Percentiles rank a stretch among this genome's conserved stretches.
Evolutionary conservation across 805 yeast genomes (phyloP).

Genomic region (Yarrowia sp.): DNA sequence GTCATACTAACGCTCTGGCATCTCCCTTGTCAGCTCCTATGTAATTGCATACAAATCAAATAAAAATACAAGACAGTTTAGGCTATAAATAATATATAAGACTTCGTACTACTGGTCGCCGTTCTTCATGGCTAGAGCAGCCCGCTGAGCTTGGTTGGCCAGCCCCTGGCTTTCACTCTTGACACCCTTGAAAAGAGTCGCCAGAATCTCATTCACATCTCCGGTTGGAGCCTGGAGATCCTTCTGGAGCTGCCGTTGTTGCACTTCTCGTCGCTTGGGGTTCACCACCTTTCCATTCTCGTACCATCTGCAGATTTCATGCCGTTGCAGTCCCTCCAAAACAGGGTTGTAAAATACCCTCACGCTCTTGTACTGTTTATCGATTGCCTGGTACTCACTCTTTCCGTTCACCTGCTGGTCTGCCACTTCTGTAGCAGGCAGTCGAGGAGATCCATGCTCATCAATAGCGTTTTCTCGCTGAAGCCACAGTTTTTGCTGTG

Average conservation of each 20-base stretch:
- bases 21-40: conserved; percentile 6
- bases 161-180: conserved; percentile 9
- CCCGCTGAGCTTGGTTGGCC: conserved; percentile 25
- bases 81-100: conserved; percentile 9
- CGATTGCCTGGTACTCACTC: conserved; percentile 39
- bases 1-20: background rate
- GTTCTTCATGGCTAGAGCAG: conserved; percentile 15
- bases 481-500: conserved; percentile 81
- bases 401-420: background rate
- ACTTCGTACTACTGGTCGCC: conserved; percentile 1
- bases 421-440: background rate
- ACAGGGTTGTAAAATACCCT: conserved; percentile 71
- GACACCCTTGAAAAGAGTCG: conserved; percentile 11
- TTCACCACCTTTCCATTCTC: conserved; percentile 26
- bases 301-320: conserved; percentile 21
- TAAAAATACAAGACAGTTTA: background rate
- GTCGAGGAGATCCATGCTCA: conserved; percentile 9
- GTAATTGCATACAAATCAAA: background rate
- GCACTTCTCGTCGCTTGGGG: conserved; percentile 35
- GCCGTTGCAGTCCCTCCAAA: conserved; percentile 57
- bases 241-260: background rate
- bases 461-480: conserved; percentile 40
- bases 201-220: background rate
- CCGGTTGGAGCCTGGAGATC: background rate
- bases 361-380: conserved; percentile 69